These are phyloP conservation scores for Paraphaeosphaeria sporulosa DNA, from an alignment of 2,329 filamentous ascomycete genomes.

Conservation along the genomic window DNA sequence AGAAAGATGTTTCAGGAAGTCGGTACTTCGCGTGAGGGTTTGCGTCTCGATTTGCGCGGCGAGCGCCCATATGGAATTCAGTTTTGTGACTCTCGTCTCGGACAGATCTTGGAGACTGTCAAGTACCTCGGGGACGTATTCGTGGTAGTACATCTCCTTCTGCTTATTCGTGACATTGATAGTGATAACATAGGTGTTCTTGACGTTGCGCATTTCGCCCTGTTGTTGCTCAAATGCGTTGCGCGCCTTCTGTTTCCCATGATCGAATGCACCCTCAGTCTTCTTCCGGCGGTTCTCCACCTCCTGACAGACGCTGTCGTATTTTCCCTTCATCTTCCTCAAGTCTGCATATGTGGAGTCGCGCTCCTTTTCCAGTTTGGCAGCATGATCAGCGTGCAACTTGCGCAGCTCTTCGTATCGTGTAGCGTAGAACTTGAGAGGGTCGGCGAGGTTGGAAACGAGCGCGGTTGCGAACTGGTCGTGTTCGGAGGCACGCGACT, in stretches of 20 bases:
- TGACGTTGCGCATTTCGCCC: conserved; percentile 94
- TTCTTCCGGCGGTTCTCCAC: conserved; percentile 96
- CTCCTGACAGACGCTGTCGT: conserved; percentile 91
- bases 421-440: conserved; percentile 74
- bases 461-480: conserved; percentile 84
- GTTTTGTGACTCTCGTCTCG: conserved; percentile 82
- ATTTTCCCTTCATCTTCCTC: conserved; percentile 90
- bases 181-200: conserved; percentile 96
- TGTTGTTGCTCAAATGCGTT: conserved; percentile 91
- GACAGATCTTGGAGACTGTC: conserved; percentile 91
- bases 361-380: conserved; percentile 87
- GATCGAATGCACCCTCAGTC: conserved; percentile 88
- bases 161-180: conserved; percentile 98
- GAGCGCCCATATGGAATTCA: conserved; percentile 86
- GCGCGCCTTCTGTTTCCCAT: conserved; percentile 85
- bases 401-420: conserved; percentile 94
- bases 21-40: conserved; percentile 77
- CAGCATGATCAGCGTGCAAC: conserved; percentile 85
- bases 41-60: conserved; percentile 81
- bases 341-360: conserved; percentile 84
- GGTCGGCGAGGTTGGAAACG: conserved; percentile 81
- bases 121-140: conserved; percentile 92
- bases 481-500: conserved; percentile 86
- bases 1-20: conserved; percentile 74
- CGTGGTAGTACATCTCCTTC: conserved; percentile 96